Conservation (phyloP, 75 land plant species). For the Isoetes taiwanensis region DNA sequence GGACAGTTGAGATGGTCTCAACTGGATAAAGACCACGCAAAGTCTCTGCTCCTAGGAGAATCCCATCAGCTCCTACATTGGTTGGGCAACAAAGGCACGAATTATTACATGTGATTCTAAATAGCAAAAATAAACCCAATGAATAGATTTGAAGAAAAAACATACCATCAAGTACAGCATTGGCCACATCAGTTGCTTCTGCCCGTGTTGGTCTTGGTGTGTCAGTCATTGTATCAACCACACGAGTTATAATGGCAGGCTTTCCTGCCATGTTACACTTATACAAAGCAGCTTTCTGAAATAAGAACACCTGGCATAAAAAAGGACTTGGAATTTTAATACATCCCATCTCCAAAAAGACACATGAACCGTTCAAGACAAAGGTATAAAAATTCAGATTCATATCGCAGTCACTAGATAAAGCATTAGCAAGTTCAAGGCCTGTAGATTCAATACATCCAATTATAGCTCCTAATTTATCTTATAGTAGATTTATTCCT, state of each 20-base stretch:
- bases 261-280: slow-evolving; percentile 95
- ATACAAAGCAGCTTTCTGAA: slow-evolving; percentile 84
- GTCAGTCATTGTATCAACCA: slow-evolving; percentile 95
- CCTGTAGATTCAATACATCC: neutral
- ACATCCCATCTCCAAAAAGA: too few relatives aligned
- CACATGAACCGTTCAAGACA: too few relatives aligned
- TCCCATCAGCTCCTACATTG: slow-evolving; percentile 70
- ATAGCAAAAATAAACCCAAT: neutral
- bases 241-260: slow-evolving; percentile 88
- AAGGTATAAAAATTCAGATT: slow-evolving; percentile 4
- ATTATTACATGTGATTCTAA: neutral
- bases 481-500: too few relatives aligned
- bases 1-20: slow-evolving; percentile 69
- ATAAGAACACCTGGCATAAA: slow-evolving; percentile 57
- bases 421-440: neutral
- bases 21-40: slow-evolving; percentile 82
- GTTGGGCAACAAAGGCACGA: neutral
- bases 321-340: neutral
- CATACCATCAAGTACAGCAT: slow-evolving; percentile 93
- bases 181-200: slow-evolving; percentile 98
- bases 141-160: neutral
- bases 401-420: neutral
- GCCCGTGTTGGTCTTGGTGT: slow-evolving; percentile 94
- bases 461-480: slow-evolving; percentile 8
- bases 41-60: slow-evolving; percentile 95